phyloP scores from a whole-genome alignment of 768 basidiomycete genomes.

The Lactarius trivialis region DNA sequence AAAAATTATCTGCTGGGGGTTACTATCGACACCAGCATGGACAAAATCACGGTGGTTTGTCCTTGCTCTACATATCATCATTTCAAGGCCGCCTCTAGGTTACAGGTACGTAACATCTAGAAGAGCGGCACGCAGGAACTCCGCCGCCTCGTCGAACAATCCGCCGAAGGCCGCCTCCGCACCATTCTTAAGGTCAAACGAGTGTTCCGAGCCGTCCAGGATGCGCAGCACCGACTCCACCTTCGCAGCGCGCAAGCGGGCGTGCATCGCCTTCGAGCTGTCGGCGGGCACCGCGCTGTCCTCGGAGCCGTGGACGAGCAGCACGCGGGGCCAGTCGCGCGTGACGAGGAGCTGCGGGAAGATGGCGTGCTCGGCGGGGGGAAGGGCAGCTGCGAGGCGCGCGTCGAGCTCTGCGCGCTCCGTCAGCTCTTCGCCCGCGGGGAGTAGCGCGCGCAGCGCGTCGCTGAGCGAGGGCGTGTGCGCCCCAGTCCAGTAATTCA shows the following conservation, averaged over 20 bases:
- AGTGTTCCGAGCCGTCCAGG: slow-evolving; percentile 44
- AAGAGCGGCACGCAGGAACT: slow-evolving; percentile 25
- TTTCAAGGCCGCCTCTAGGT: not conserved
- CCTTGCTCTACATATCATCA: not conserved
- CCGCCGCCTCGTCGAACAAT: slow-evolving; percentile 32
- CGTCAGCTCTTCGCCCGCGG: not conserved
- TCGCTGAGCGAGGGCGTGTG: slow-evolving; percentile 43
- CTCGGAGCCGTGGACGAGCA: slow-evolving; percentile 42
- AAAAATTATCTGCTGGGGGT: too few species aligned
- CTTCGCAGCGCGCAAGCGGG: slow-evolving; percentile 32
- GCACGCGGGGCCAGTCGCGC: slow-evolving; percentile 39
- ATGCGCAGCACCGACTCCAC: slow-evolving; percentile 34
- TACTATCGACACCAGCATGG: too few species aligned
- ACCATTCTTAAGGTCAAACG: slow-evolving; percentile 45
- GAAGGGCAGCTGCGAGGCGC: slow-evolving; percentile 23
- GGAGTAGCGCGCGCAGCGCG: slow-evolving; percentile 30
- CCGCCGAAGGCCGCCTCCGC: slow-evolving; percentile 38
- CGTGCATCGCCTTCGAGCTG: slow-evolving; percentile 37
- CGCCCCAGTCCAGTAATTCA: slow-evolving; percentile 52
- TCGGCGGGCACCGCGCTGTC: slow-evolving; percentile 41
- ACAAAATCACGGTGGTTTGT: too few species aligned
- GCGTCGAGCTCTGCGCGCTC: not conserved
- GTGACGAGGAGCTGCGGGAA: slow-evolving; percentile 43
- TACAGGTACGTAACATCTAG: not conserved
- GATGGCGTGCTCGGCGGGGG: slow-evolving; percentile 30